These are phyloP conservation scores for Tuctoria greenei DNA, from an alignment of 176 grass and related monocot species.

Conservation along the genomic window DNA sequence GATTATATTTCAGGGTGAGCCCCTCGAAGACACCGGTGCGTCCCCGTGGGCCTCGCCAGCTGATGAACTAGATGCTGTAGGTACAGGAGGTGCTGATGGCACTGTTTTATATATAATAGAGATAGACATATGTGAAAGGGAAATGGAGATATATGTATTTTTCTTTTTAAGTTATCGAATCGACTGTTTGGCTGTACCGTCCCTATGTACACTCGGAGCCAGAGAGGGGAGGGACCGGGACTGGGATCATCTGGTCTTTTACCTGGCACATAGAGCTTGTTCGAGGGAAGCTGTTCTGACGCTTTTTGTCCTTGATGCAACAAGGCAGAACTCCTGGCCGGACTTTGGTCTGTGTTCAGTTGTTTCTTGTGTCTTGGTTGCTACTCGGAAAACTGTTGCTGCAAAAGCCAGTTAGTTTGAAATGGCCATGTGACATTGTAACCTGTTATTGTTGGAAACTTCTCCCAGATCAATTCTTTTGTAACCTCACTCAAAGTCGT, in stretches of 20 bases:
- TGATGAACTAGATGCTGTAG: slow-evolving; percentile 70
- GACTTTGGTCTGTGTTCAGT: slow-evolving; percentile 60
- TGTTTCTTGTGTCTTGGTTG: slow-evolving; percentile 56
- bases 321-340: slow-evolving; percentile 57
- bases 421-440: too few species aligned
- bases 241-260: slow-evolving; percentile 16
- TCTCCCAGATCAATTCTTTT: too few species aligned
- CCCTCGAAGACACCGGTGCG: slow-evolving; percentile 98
- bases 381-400: slow-evolving; percentile 13
- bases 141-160: slow-evolving; percentile 58
- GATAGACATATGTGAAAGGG: slow-evolving; percentile 60
- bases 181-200: slow-evolving; percentile 29
- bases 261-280: slow-evolving; percentile 58
- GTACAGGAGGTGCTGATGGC: slow-evolving; percentile 75
- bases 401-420: too few species aligned
- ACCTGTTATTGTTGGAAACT: too few species aligned
- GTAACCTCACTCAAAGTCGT: too few species aligned
- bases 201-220: slow-evolving; percentile 26
- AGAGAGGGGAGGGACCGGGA: not conserved
- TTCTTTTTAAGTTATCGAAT: slow-evolving; percentile 47
- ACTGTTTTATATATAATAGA: slow-evolving; percentile 74
- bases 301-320: slow-evolving; percentile 51
- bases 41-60: slow-evolving; percentile 66
- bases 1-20: slow-evolving; percentile 69
- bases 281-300: slow-evolving; percentile 44